Conservation (phyloP, 495 filamentous ascomycete species). For the Talaromyces trachyspermus region DNA sequence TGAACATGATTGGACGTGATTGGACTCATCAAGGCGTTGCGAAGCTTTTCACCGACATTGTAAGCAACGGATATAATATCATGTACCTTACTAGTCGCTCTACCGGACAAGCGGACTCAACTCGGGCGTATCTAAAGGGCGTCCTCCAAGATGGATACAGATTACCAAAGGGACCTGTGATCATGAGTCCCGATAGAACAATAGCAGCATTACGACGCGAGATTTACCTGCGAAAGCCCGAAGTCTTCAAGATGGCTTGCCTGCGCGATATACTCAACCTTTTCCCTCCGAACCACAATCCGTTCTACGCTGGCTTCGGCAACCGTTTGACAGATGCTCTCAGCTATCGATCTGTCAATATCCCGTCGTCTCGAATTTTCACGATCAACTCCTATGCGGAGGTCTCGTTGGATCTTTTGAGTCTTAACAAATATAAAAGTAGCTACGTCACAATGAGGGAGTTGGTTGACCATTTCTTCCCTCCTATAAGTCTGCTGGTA, state of each 20-base stretch:
- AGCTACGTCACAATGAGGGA: constrained; percentile 96
- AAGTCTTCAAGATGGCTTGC: constrained; percentile 99
- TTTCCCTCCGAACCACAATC: constrained; percentile 69
- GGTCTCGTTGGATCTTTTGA: constrained; percentile 84
- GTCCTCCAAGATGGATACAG: constrained; percentile 82
- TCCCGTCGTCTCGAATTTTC: constrained; percentile 89
- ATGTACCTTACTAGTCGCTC: constrained; percentile 94
- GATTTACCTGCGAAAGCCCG: constrained; percentile 91
- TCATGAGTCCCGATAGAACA: constrained; percentile 89
- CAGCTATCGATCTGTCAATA: constrained; percentile 92
- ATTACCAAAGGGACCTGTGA: constrained; percentile 83
- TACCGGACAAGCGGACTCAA: constrained; percentile 89
- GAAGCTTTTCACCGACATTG: constrained; percentile 94
- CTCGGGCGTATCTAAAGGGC: constrained; percentile 82
- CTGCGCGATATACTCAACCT: constrained; percentile 86
- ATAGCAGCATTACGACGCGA: constrained; percentile 93
- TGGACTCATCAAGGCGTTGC: constrained; percentile 97
- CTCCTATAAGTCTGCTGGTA: constrained; percentile 67
- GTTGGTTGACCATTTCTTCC: constrained; percentile 95
- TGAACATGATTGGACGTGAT: constrained; percentile 96
- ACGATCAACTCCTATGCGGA: constrained; percentile 99
- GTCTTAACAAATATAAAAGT: constrained; percentile 89
- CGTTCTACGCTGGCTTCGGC: constrained; percentile 96
- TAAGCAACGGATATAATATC: constrained; percentile 94
- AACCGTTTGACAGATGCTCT: constrained; percentile 95